Base-by-base conservation (phyloP, 1,139 yeast genomes). In the Suhomyces atakaporum region DNA sequence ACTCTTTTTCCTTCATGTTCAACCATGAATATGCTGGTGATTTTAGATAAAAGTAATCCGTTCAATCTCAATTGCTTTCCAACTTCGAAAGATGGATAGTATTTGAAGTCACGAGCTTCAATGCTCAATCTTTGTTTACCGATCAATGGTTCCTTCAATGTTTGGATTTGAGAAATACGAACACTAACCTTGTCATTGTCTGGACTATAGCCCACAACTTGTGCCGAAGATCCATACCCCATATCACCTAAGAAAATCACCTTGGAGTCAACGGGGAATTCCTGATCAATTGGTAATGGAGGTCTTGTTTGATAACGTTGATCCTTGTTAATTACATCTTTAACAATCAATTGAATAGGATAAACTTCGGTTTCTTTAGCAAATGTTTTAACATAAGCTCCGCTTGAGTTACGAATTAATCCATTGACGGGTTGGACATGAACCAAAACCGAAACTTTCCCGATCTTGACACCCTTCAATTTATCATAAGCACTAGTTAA, bases 161-260 rank as follows among this genome's bases (percentile, higher is more conserved):
- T 55, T 26, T 71, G 69, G 39, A 75, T 75, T 53, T 79, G 76
- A 29, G 73, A 67, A 22, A 70, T 66, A 38, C 66, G 63, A 14
- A 84, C 76, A 35, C 80, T 74, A 38, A 83, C 60, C 41, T 77
- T 77, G 38, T 79, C 62, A 31, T 74, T 66, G 9, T 62, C 62
- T 15, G 69, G 71, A 27, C 76, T 69, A 44, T 79, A 75, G 1
- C 87, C 95, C 35, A 73, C 79, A 33, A 92, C 77, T 16, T 73
- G 72, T 10, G 94, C 90, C 34, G 95, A 84, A 18, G 88, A 76
- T 33, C 98, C 98, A 56, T 87, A 92, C 3, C 90, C 95, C 62
- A 81, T 80, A 25, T 84, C 89, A 26, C 97, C 96, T 44, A 92
- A 69, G 56, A 87, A 87, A n/a, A 90, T 77, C 25, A 82, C 92